Conservation (phyloP, 2,329 filamentous ascomycete genomes). For the Nigrograna mackinnonii region DNA sequence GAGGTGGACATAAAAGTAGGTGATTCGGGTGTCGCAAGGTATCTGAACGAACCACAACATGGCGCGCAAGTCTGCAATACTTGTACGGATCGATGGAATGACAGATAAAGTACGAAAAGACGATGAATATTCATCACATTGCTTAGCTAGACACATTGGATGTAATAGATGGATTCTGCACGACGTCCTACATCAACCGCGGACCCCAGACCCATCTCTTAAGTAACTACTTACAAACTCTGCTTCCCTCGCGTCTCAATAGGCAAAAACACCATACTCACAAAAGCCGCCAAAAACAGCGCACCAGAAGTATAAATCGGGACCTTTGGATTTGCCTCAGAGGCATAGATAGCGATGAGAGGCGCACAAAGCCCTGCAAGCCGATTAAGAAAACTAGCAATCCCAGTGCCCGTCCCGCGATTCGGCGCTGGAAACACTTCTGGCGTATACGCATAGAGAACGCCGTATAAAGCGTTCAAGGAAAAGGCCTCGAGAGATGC, state of each 20-base stretch:
- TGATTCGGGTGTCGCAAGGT: no score
- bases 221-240: slow-evolving; percentile 41
- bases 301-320: slow-evolving; percentile 49
- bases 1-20: no score
- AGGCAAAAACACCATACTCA: slow-evolving; percentile 46
- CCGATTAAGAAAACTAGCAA: slow-evolving; percentile 72
- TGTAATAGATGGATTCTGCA: no score
- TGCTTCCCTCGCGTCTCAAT: slow-evolving; percentile 50
- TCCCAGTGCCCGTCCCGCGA: slow-evolving; percentile 72
- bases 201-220: no score
- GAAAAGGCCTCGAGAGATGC: slow-evolving; percentile 71
- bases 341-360: slow-evolving; percentile 60
- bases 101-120: no score
- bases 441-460: slow-evolving; percentile 76
- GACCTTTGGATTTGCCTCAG: slow-evolving; percentile 39
- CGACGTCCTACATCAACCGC: no score
- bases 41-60: no score
- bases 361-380: slow-evolving; percentile 70
- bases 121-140: no score
- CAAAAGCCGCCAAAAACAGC: slow-evolving; percentile 47
- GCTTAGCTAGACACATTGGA: no score
- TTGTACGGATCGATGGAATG: no score
- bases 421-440: slow-evolving; percentile 76
- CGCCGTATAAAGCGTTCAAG: slow-evolving; percentile 64
- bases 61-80: no score